Percentiles rank a stretch among this genome's conserved stretches.
Evolutionary conservation across 306 rosid genomes (phyloP).

Genomic region (Vigna radiata): DNA sequence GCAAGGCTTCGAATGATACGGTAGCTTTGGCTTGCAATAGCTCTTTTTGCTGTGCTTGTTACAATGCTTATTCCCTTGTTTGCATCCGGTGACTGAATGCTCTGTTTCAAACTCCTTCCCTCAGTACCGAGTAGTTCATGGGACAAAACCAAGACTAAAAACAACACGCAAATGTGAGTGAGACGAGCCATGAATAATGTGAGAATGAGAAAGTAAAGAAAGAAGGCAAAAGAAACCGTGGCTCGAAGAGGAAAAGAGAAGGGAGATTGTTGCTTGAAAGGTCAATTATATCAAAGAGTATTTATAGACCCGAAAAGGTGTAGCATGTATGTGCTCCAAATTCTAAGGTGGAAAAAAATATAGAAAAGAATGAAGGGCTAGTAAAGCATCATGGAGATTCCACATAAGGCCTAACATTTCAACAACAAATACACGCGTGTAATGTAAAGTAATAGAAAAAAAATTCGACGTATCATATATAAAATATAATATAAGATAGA

Average conservation of each 20-base stretch:
- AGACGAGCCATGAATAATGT: constrained; percentile 57
- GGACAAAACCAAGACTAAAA: constrained; percentile 56
- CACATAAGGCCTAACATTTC: neutral
- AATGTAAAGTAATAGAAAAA: neutral
- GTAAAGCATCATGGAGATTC: neutral
- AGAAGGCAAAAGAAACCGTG: neutral
- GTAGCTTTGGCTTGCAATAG: constrained; percentile 28
- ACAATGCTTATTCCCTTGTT: constrained; percentile 9
- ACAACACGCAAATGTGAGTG: constrained; percentile 49
- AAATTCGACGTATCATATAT: neutral
- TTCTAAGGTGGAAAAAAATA: neutral
- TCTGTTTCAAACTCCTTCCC: constrained; percentile 58
- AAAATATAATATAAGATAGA: neutral
- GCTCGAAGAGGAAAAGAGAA: neutral
- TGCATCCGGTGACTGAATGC: constrained; percentile 42
- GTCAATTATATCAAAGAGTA: neutral
- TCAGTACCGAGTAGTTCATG: constrained; percentile 53
- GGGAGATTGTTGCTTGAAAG: constrained; percentile 36
- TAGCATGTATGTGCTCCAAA: constrained; percentile 34
- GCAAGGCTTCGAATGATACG: constrained; percentile 25
- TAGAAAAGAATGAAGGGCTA: neutral
- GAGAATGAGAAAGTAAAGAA: constrained; percentile 15
- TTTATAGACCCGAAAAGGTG: constrained; percentile 47
- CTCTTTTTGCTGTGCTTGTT: constrained; percentile 4
- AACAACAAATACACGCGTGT: neutral